Evolutionary conservation across 208 protist genomes (phyloP), one percentile per base, ranked within the genome.

Genomic region (Blechomonas ayalai): DNA sequence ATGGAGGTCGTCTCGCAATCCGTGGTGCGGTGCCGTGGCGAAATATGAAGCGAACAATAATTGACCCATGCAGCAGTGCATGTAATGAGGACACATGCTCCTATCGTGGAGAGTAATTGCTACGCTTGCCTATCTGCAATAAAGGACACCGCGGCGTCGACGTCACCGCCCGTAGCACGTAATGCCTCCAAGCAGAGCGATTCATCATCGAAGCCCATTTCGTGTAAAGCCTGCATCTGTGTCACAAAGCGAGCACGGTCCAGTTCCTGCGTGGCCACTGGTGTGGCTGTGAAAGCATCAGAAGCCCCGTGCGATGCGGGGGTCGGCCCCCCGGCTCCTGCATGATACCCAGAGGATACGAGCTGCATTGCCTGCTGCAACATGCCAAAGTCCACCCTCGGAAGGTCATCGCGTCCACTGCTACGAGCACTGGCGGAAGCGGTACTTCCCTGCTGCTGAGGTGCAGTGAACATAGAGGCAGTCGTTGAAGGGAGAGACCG

Each of bases 181-280:
- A 93, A 48, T 0, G 76, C 74, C 33, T 68, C 53, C 19, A 78
- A 29, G 46, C 72, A 87, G n/a, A 80, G 23, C 7, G 34, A 41
- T 27, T 81, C 74, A 47, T 90, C 68, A 20, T 86, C 71, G 51
- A 93, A 93, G 1, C 84, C 84, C 77, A 93, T 88, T n/a, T 83
- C 76, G 10, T 49, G 58, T 13, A 87, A 39, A 8, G 58, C 31
- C 4, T 23, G 31, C 20, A 81, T 24, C 46, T 80, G 53, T 12
- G 34, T 9, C 3, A 52, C 29, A 49, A 49, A 65, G 12, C 36
- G 40, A 20, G 16, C 20, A 6, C 32, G n/a, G 47, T 44, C 52
- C 12, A 12, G 15, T n/a, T 13, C 1, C 10, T n/a, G 10, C 12
- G 29, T 22, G 26, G 13, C 10, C 16, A 1, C 10, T 13, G n/a